Base-by-base conservation (phyloP, 257 asterid species). In the Salvia splendens region DNA sequence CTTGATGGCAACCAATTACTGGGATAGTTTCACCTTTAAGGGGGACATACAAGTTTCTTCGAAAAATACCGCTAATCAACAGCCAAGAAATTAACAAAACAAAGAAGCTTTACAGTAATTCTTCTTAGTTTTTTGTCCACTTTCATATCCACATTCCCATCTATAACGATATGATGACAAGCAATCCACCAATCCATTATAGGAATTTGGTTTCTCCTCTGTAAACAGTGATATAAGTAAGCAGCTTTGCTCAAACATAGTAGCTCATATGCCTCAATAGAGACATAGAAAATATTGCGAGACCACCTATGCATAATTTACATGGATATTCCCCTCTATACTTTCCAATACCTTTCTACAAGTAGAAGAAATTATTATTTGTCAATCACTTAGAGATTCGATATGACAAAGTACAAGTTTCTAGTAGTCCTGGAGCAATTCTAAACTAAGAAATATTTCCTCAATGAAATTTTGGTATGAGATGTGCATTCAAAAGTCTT, bases 11-110 rank as follows among this genome's bases (percentile, higher is more conserved):
- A 71, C 47, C 59, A 50, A 8, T 42, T 15, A 43, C 2, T 15
- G 20, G 32, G 40, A 52, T 55, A 28, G 30, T 9, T 30, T 6
- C 61, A 53, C 50, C 54, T 72, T 45, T 15, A 63, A 54, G 32
- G 28, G 28, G 14, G 2, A 63, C 32, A 24, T 42, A 43, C 43
- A 61, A 12, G 42, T 51, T 62, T 52, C 30, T 20, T 61, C 10
- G 42, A 3, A 17, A 40, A 28, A 16, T 2, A 46, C 32, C 16
- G 15, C 54, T 35, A 32, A 10, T 15, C 57, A 47, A 56, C 16
- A 9, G 17, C 20, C 36, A 4, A 54, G 53, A 50, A 67, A 67
- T 53, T 33, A 41, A 52, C 45, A 67, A 67, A 64, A 12, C 8
- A 14, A 40, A 62, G 28, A 62, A 43, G 42, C 54, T 12, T 24